Base-by-base conservation (phyloP, 306 rosid species). In the Cercis canadensis region DNA sequence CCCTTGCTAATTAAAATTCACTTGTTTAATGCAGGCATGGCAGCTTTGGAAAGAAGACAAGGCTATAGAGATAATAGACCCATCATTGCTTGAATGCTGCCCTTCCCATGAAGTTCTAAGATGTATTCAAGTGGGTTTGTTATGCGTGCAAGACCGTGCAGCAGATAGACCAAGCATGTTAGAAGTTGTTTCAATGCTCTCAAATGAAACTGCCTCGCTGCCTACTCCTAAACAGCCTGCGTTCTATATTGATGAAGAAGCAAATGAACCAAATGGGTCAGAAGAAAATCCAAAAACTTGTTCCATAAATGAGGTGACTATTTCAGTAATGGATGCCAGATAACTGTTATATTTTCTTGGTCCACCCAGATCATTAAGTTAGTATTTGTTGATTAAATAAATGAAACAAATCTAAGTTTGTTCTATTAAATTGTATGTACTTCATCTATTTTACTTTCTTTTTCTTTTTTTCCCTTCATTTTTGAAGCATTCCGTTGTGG, bases 191-290 rank as follows among this genome's bases (percentile, higher is more conserved):
- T 55, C 65, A 52, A 54, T 55, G 40, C 72, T 74, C 10, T 40
- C 50, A 53, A 73, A 63, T 44, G 73, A 75, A 65, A 36, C 36
- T 5, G 9, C 54, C 6, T 33, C n/a, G 16, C 59, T 74, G 18
- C 50, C 67, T 46, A 14, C 21, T 4, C 78, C 78, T 17, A 74
- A 65, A 45, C 60, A 55, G 45, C 56, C 72, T 32, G 36, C 72
- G 33, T 74, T 64, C 45, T 55, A 11, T 16, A 13, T 0, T 18
- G 33, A 59, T 2, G 5, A 1, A 12, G 13, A 3, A 33, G 37
- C 19, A 14, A 11, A 47, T 45, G 49, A 70, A 14, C 4, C 2
- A 17, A 33, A 9, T 1, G 51, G 7, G 1, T 47, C 4, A 5
- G 8, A 2, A 7, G 58, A 40, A 33, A 51, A 59, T 16, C 15